Conservation (phyloP, 2,329 filamentous ascomycete genomes). For the Sporothrix brasiliensis region DNA sequence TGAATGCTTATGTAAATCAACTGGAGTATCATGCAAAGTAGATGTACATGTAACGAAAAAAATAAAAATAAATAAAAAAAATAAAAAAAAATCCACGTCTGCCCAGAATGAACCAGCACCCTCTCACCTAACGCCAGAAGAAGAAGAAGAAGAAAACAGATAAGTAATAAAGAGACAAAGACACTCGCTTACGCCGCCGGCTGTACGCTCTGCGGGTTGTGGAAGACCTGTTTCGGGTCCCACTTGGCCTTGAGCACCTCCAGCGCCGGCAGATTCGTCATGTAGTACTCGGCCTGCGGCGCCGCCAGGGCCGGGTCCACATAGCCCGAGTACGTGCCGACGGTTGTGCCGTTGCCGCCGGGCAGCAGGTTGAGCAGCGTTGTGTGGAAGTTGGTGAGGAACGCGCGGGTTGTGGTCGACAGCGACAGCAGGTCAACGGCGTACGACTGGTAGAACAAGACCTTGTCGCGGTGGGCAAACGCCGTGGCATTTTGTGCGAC, state of each 20-base stretch:
- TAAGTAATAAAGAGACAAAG: not conserved
- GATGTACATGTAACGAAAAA: not conserved
- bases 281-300: slow-evolving; percentile 56
- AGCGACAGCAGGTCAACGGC: slow-evolving; percentile 55
- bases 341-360: slow-evolving; percentile 34
- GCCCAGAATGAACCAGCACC: slow-evolving; percentile 7
- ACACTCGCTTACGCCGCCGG: slow-evolving; percentile 1
- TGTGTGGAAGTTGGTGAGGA: slow-evolving; percentile 56
- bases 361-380: slow-evolving; percentile 45
- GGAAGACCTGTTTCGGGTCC: slow-evolving; percentile 59
- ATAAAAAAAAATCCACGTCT: not conserved
- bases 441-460: slow-evolving; percentile 67
- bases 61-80: too few species aligned
- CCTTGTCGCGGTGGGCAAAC: slow-evolving; percentile 65
- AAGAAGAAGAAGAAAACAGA: not conserved
- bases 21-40: not conserved
- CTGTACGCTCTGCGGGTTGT: slow-evolving; percentile 60
- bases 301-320: slow-evolving; percentile 56
- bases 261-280: slow-evolving; percentile 53
- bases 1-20: not conserved
- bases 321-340: slow-evolving; percentile 65
- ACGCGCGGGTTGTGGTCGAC: slow-evolving; percentile 51
- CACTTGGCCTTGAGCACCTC: slow-evolving; percentile 54
- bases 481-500: slow-evolving; percentile 59
- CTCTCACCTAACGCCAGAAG: slow-evolving; percentile 15